Evolutionary conservation across 139 green algal genomes (phyloP).

Genomic region (Chlamydomonas sp.): DNA sequence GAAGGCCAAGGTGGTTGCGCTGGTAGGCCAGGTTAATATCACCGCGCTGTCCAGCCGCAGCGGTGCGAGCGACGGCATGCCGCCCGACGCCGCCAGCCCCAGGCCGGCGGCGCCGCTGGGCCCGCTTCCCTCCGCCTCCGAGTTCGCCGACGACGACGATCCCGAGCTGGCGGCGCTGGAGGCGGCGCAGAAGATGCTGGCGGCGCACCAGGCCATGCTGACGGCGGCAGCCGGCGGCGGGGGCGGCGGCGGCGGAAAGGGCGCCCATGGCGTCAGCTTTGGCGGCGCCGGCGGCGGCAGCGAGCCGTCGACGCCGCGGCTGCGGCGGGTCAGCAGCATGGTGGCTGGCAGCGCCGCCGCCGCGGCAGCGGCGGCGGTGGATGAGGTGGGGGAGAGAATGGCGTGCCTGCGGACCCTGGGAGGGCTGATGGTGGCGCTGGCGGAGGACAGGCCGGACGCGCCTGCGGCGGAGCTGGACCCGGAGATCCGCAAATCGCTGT

Average conservation of each 20-base stretch:
- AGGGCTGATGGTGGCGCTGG: conserved; percentile 23
- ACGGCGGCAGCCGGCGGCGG: not conserved
- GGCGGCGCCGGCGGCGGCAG: not conserved
- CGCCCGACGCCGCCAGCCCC: not conserved
- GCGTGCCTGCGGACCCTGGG: conserved; percentile 1
- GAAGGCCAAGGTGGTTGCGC: not conserved
- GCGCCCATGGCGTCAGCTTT: not conserved
- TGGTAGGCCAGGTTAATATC: not conserved
- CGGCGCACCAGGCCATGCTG: not conserved
- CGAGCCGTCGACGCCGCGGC: not conserved
- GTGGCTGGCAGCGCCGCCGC: not conserved
- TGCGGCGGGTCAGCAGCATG: not conserved
- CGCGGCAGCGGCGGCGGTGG: not conserved
- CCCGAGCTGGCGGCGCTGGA: conserved; percentile 33
- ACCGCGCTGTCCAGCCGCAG: not conserved
- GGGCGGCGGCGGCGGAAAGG: not conserved
- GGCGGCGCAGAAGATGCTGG: not conserved
- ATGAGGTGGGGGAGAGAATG: conserved; percentile 3
- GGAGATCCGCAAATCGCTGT: not conserved
- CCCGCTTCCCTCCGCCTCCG: not conserved
- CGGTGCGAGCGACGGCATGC: not conserved
- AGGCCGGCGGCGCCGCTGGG: not conserved
- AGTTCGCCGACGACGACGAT: conserved; percentile 17
- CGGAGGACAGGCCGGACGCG: conserved; percentile 15
- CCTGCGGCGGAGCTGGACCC: conserved; percentile 3